These are phyloP conservation scores for Rossbeevera mucosa DNA, from an alignment of 768 basidiomycete genomes.

Conservation along the genomic window DNA sequence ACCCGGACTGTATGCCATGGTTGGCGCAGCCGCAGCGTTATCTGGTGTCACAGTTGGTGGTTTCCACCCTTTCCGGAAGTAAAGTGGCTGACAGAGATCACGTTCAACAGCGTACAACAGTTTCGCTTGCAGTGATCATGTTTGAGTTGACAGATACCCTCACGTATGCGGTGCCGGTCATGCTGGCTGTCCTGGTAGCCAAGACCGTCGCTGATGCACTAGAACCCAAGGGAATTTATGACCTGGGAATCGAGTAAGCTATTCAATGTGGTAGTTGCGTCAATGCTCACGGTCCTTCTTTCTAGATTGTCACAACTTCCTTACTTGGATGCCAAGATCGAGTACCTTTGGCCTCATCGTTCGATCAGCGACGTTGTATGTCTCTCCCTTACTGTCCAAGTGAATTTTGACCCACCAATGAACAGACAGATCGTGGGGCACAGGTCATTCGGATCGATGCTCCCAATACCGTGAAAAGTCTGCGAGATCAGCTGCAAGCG, in stretches of 20 bases:
- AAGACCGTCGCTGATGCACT: slow-evolving; percentile 33
- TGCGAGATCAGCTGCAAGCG: slow-evolving; percentile 64
- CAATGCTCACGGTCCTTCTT: not conserved
- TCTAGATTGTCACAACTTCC: slow-evolving; percentile 76
- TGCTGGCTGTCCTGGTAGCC: slow-evolving; percentile 76
- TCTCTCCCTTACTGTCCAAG: slow-evolving; percentile 3
- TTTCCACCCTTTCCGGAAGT: not conserved
- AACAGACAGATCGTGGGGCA: slow-evolving; percentile 61
- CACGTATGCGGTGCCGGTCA: slow-evolving; percentile 87
- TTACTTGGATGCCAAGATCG: slow-evolving; percentile 86
- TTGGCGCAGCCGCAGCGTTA: slow-evolving; percentile 89
- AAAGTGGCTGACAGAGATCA: slow-evolving; percentile 5
- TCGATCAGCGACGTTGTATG: slow-evolving; percentile 77
- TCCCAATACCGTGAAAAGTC: slow-evolving; percentile 69
- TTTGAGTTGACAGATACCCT: slow-evolving; percentile 93
- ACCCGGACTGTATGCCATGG: slow-evolving; percentile 93
- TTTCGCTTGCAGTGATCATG: slow-evolving; percentile 93
- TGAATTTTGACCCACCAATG: not conserved
- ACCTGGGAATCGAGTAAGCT: slow-evolving; percentile 80
- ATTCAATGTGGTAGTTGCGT: not conserved
- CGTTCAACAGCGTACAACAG: slow-evolving; percentile 64
- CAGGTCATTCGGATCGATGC: slow-evolving; percentile 69
- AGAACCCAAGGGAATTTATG: slow-evolving; percentile 88
- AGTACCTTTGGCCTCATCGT: slow-evolving; percentile 80
- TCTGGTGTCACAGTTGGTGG: slow-evolving; percentile 86